Evolutionary conservation across 371 early-diverging fungal genomes (phyloP).

Genomic region (Choanephora cucurbitarum): DNA sequence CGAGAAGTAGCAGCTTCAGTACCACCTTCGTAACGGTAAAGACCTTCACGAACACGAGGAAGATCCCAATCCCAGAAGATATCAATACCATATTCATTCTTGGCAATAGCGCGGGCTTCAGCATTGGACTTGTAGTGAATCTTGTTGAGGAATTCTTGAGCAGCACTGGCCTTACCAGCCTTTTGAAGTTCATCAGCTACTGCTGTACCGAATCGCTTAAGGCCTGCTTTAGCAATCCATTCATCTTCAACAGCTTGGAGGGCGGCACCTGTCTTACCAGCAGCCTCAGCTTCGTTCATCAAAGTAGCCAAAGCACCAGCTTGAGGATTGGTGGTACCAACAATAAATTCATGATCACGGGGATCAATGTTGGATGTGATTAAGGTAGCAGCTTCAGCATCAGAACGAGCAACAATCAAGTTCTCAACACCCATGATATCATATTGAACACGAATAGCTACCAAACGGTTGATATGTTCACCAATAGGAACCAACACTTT

Average conservation of each 20-base stretch:
- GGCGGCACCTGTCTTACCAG: conserved; percentile 75
- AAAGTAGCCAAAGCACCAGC: conserved; percentile 72
- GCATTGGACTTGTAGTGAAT: conserved; percentile 71
- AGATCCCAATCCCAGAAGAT: conserved; percentile 92
- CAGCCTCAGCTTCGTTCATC: conserved; percentile 79
- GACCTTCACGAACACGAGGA: conserved; percentile 95
- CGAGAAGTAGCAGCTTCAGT: conserved; percentile 89
- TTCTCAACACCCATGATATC: conserved; percentile 98
- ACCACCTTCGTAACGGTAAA: conserved; percentile 94
- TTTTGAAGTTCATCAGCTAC: conserved; percentile 78
- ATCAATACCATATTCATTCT: conserved; percentile 72
- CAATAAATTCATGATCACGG: conserved; percentile 95
- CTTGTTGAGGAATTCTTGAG: conserved; percentile 60
- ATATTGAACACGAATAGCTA: conserved; percentile 94
- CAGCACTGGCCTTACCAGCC: conserved; percentile 50
- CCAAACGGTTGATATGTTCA: conserved; percentile 96
- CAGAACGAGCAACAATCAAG: conserved; percentile 92
- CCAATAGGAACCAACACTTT: conserved; percentile 96
- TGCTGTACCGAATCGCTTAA: conserved; percentile 84
- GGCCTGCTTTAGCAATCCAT: conserved; percentile 84
- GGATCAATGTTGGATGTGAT: conserved; percentile 94
- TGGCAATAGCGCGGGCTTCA: conserved; percentile 83
- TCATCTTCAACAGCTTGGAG: conserved; percentile 86
- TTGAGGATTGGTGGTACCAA: conserved; percentile 86
- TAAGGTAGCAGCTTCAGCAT: conserved; percentile 96